Base-by-base conservation (phyloP, 495 filamentous ascomycete genomes). In the Penicillium canariense region DNA sequence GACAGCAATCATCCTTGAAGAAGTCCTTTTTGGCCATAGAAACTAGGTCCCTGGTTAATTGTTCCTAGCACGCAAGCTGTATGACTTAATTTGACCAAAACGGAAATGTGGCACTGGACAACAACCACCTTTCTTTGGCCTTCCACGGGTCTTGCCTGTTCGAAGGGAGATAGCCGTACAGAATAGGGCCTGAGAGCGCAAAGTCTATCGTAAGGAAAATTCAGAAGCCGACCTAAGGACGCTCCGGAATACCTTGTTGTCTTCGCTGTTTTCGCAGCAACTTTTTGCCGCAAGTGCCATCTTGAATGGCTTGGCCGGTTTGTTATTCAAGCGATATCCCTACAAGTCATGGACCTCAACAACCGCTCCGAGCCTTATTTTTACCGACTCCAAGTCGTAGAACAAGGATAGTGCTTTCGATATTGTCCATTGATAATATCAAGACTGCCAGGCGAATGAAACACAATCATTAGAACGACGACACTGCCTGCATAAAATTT, bases 391-490 rank as follows among this genome's bases (percentile, higher is more conserved):
- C 23, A 9, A 52, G 9, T 42, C 26, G 30, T 38, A 26, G 20
- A 10, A 48, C 17, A 12, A 31, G 27, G n/a, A 46, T 45, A 18
- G 23, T 46, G 22, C 23, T 44, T 55, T 50, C 18, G 35, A 30
- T 50, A 23, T 20, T 58, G 51, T 62, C 43, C 55, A 58, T 58
- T 62, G 55, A 55, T 52, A 49, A 58, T 58, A 31, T 55, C 55
- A 58, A 62, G 59, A 46, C 50, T 55, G 39, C 31, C 51, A 62
- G 59, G 59, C 55, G 43, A 53, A 51, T 43, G 54, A 48, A 62
- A 55, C 40, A 39, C 35, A 62, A 58, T 62, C 59, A 62, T 62
- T 58, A 62, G 50, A 62, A 58, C 55, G 38, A 55, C 48, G 45
- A 54, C 46, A 47, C 22, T 52, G 50, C 59, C 50, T 54, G 50